Evolutionary conservation across 139 green algal genomes (phyloP), one percentile per base, ranked within the genome.

Genomic region (Chlamydomonas asymmetrica): DNA sequence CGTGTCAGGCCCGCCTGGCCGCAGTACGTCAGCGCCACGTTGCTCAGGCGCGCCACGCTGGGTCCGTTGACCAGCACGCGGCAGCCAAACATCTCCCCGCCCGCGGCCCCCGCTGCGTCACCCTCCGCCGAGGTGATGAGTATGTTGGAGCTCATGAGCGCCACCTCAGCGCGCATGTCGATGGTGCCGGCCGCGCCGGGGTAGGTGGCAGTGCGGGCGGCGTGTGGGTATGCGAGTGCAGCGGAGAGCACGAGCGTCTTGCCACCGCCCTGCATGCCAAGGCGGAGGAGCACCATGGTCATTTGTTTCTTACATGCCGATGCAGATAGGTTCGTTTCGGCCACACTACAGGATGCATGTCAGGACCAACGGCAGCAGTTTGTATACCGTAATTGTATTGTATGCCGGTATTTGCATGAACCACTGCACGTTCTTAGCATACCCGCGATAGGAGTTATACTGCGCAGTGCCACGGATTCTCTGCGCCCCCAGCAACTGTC

Each of bases 1-100:
- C 76, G 60, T 2, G 27, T 27, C 29, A 78, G 62, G 22, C 68
- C 69, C 13, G 62, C 50, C 52, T 82, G 76, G 6, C 76, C 76
- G 48, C 76, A 63, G 60, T 73, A 78, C 18, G 23, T 20, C n/a
- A 70, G 31, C 10, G 25, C 65, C 0, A 52, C 31, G 40, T 75
- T 62, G 27, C 32, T 61, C 20, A 75, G 49, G 31, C 74, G 74
- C 4, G 5, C 39, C 0, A 31, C 39, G 49, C 39, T 56, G 52
- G 65, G 34, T 5, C 65, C 64, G 25, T n/a, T 35, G 8, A 68
- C 64, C 39, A 75, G 10, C 1, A 75, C 16, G 2, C 73, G 73
- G 29, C 34, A 49, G 41, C 74, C 64, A 37, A 66, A 75, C 34
- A 67, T 7, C 70, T 83, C 39, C 18, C 59, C 59, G 16, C 59